Percentiles rank a stretch among this genome's conserved stretches.
phyloP scores from a whole-genome alignment of 768 basidiomycete genomes.

The Kwoniella sp. region DNA sequence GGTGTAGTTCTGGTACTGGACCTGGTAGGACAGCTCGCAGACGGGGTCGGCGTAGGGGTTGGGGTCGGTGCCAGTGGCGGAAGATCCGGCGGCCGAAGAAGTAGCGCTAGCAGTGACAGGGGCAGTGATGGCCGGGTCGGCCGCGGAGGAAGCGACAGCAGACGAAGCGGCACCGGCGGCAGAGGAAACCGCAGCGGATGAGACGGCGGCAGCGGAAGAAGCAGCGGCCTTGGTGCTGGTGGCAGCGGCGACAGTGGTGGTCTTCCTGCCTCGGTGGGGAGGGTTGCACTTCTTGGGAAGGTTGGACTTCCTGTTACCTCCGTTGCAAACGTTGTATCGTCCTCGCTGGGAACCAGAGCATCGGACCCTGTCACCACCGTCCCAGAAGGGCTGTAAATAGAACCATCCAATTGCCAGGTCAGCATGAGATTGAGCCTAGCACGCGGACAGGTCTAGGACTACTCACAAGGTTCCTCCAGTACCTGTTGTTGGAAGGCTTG shows the following conservation, averaged over 20 bases:
- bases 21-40: slow-evolving; percentile 32
- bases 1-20: slow-evolving; percentile 38
- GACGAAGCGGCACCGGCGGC: slow-evolving; percentile 2
- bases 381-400: slow-evolving; percentile 21
- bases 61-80: slow-evolving; percentile 5
- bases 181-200: slow-evolving; percentile 16
- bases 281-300: slow-evolving; percentile 35
- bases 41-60: slow-evolving; percentile 29
- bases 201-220: slow-evolving; percentile 9
- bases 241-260: slow-evolving; percentile 13
- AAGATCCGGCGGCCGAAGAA: background rate
- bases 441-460: slow-evolving; percentile 12
- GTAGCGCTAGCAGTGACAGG: slow-evolving; percentile 14
- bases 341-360: slow-evolving; percentile 12
- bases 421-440: too few species aligned
- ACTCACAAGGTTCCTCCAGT: slow-evolving; percentile 24
- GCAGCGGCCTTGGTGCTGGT: slow-evolving; percentile 14
- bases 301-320: slow-evolving; percentile 28
- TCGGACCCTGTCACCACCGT: slow-evolving; percentile 29
- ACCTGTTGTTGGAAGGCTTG: slow-evolving; percentile 33
- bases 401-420: background rate
- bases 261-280: slow-evolving; percentile 24
- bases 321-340: slow-evolving; percentile 32
- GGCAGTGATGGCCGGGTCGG: slow-evolving; percentile 17
- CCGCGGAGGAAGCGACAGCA: slow-evolving; percentile 18